Evolutionary conservation across 1,284 basidiomycete species (phyloP).

Genomic region (Rhodotorula sp.): DNA sequence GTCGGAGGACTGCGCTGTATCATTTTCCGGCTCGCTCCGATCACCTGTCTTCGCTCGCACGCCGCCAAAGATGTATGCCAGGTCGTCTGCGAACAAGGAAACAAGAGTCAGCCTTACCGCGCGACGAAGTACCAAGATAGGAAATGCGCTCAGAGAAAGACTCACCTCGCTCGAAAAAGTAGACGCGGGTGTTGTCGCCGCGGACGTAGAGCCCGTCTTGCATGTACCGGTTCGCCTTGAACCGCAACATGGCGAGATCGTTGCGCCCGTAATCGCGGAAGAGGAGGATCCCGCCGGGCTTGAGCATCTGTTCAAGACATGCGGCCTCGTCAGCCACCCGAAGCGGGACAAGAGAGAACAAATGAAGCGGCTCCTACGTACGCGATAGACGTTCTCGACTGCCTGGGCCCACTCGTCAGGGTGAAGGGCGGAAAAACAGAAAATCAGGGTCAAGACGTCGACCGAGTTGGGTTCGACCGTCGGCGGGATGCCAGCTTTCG

Average conservation of each 20-base stretch:
- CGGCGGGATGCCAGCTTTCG: conserved; percentile 60
- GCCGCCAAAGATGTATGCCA: conserved; percentile 74
- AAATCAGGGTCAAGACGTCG: conserved; percentile 89
- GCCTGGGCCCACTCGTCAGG: conserved; percentile 88
- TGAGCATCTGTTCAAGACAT: conserved; percentile 65
- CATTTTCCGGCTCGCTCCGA: too few species aligned
- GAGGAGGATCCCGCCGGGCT: conserved; percentile 79
- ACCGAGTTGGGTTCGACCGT: conserved; percentile 62
- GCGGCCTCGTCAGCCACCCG: background rate
- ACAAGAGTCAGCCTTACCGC: background rate
- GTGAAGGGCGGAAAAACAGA: conserved; percentile 90
- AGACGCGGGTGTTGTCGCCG: conserved; percentile 94
- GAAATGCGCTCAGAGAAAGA: background rate
- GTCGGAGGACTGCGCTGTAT: too few species aligned
- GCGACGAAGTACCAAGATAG: background rate
- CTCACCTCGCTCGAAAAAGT: conserved; percentile 83
- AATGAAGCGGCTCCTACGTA: conserved; percentile 47
- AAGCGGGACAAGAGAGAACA: background rate
- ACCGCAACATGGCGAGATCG: conserved; percentile 89
- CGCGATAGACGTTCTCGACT: conserved; percentile 75
- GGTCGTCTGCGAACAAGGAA: conserved; percentile 61
- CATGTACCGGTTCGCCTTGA: conserved; percentile 75
- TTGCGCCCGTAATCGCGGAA: conserved; percentile 94
- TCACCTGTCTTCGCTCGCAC: conserved; percentile 5
- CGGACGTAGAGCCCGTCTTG: conserved; percentile 90